Evolutionary conservation across 1,139 yeast species (phyloP).

Genomic region (Debaryomyces psychrophilus): DNA sequence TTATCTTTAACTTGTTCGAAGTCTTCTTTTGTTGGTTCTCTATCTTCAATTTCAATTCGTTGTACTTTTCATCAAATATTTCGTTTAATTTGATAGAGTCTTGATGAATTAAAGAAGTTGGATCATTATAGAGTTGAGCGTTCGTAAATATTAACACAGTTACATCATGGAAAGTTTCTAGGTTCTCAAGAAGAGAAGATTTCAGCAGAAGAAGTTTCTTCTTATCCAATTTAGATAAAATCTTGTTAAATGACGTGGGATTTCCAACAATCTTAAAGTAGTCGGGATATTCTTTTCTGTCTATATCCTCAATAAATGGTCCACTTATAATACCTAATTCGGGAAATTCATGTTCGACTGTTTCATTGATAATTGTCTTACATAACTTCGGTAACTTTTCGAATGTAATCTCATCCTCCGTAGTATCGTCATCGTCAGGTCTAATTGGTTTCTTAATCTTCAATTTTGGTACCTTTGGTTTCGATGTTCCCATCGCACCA

Average conservation of each 20-base stretch:
- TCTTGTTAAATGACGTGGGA: constrained; percentile 59
- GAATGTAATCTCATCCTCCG: constrained; percentile 21
- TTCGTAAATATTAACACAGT: constrained; percentile 55
- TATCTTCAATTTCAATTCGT: constrained; percentile 26
- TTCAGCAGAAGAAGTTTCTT: constrained; percentile 40
- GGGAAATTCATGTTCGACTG: constrained; percentile 47
- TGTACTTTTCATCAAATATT: constrained; percentile 35
- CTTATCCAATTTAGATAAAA: constrained; percentile 39
- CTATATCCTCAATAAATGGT: constrained; percentile 62
- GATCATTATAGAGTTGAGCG: constrained; percentile 61
- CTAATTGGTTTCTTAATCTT: constrained; percentile 16
- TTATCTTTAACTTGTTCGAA: constrained; percentile 30
- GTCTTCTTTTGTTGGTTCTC: constrained; percentile 14
- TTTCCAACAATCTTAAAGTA: constrained; percentile 56
- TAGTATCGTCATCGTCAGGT: constrained; percentile 22
- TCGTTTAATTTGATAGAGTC: constrained; percentile 53
- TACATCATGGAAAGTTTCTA: constrained; percentile 52
- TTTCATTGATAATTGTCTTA: constrained; percentile 33
- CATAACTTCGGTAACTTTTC: constrained; percentile 30
- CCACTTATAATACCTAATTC: constrained; percentile 50
- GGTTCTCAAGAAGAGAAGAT: constrained; percentile 37
- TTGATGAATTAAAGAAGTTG: constrained; percentile 55
- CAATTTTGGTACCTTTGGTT: constrained; percentile 16
- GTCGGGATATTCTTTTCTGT: constrained; percentile 59
- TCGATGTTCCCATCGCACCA: constrained; percentile 9